Evolutionary conservation across 2,329 filamentous ascomycete species (phyloP).

Genomic region (Phaeomoniella chlamydospora): DNA sequence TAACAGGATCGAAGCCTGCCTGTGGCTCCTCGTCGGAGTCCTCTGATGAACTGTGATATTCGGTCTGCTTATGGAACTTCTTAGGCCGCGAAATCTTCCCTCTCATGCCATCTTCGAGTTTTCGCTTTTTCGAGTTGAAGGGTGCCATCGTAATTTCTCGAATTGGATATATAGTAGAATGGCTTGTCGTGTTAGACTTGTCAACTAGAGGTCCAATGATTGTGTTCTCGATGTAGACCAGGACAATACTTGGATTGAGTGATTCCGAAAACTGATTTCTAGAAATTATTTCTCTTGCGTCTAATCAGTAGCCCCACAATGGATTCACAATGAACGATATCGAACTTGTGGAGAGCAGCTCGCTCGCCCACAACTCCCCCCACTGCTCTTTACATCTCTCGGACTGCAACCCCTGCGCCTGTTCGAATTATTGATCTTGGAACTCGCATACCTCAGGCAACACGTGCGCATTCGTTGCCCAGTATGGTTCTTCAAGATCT

Average conservation of each 20-base stretch:
- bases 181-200: too few species aligned
- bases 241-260: too few species aligned
- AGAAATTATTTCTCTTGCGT: not conserved
- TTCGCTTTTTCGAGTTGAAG: slow-evolving; percentile 35
- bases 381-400: slow-evolving; percentile 10
- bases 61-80: slow-evolving; percentile 47
- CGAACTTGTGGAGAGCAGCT: not conserved
- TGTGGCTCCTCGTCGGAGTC: slow-evolving; percentile 29
- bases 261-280: too few species aligned
- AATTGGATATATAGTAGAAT: too few species aligned
- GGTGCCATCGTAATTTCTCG: slow-evolving; percentile 20
- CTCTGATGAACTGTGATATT: slow-evolving; percentile 51
- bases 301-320: not conserved
- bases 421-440: too few species aligned
- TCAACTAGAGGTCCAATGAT: too few species aligned
- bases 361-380: slow-evolving; percentile 12
- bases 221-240: too few species aligned
- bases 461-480: too few species aligned
- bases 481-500: slow-evolving; percentile 97
- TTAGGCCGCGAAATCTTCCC: slow-evolving; percentile 37
- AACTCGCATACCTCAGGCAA: too few species aligned
- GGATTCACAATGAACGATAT: not conserved
- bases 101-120: slow-evolving; percentile 43
- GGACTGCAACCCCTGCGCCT: too few species aligned
- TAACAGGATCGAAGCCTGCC: slow-evolving; percentile 33